Conservation (phyloP, 179 eudicot genomes). For the Amaranthus tricolor region DNA sequence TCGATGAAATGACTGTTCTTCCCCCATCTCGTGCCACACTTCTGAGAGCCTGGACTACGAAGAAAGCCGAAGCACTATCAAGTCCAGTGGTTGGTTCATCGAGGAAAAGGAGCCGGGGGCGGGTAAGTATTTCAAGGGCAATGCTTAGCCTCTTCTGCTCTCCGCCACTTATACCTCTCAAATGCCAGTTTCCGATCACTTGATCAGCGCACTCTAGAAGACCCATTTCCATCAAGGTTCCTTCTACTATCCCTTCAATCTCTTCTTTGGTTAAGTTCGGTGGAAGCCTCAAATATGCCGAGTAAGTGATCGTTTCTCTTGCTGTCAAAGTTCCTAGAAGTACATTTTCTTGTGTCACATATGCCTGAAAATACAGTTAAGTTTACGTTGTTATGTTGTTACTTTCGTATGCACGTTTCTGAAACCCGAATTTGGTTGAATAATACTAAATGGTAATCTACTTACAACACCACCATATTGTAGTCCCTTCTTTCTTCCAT, state of each 20-base stretch:
- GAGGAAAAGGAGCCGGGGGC: constrained; percentile 72
- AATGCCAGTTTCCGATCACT: constrained; percentile 76
- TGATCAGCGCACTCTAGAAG: constrained; percentile 72
- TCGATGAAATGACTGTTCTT: constrained; percentile 65
- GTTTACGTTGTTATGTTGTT: neutral
- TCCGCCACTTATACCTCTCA: constrained; percentile 88
- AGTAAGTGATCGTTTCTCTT: constrained; percentile 74
- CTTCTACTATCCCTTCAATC: constrained; percentile 51
- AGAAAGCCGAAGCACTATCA: constrained; percentile 88
- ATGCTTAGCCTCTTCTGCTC: constrained; percentile 81
- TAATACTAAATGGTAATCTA: neutral
- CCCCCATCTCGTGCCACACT: constrained; percentile 69
- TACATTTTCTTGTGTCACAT: constrained; percentile 88
- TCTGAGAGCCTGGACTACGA: constrained; percentile 70
- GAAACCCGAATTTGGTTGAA: neutral
- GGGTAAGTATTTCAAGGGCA: constrained; percentile 67
- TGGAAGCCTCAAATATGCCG: constrained; percentile 78
- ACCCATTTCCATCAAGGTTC: constrained; percentile 74
- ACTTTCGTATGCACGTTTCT: neutral
- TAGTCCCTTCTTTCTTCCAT: constrained; percentile 56
- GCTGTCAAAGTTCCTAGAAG: constrained; percentile 79
- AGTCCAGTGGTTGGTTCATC: constrained; percentile 97
- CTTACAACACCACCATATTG: constrained; percentile 71
- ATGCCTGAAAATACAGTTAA: constrained; percentile 49
- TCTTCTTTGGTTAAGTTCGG: constrained; percentile 45